These are phyloP conservation scores for Candida pseudoglaebosa DNA, from an alignment of 805 yeast species.

Conservation along the genomic window DNA sequence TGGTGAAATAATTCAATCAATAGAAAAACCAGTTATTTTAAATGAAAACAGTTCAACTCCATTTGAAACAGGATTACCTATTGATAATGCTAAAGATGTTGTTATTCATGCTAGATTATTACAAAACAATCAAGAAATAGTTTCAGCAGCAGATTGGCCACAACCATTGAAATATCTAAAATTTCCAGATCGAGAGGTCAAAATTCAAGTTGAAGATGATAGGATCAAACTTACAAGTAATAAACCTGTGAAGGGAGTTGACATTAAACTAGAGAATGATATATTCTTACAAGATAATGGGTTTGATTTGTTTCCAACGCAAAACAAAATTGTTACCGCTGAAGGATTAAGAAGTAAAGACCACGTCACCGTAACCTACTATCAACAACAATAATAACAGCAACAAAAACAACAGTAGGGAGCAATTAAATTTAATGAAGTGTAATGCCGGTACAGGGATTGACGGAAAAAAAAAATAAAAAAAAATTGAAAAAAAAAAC, in stretches of 20 bases:
- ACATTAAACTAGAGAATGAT: constrained; percentile 23
- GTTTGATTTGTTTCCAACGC: constrained; percentile 44
- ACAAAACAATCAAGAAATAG: constrained; percentile 17
- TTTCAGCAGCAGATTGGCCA: constrained; percentile 46
- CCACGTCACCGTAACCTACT: constrained; percentile 15
- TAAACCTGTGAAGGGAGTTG: constrained; percentile 44
- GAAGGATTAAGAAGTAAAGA: constrained; percentile 14
- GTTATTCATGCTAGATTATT: constrained; percentile 15
- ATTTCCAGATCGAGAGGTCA: constrained; percentile 24
- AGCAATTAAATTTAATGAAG: no score
- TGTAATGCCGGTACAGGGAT: no score
- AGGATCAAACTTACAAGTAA: constrained; percentile 21
- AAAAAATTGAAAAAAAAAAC: no score
- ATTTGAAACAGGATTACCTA: constrained; percentile 14
- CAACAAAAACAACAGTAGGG: no score
- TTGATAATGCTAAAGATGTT: constrained; percentile 12
- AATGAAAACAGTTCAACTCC: constrained; percentile 30
- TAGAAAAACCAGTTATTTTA: constrained; percentile 12
- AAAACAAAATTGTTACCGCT: constrained; percentile 12
- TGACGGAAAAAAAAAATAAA: no score
- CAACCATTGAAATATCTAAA: constrained; percentile 42
- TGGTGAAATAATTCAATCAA: constrained; percentile 23
- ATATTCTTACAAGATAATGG: constrained; percentile 41
- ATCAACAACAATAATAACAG: constrained; percentile 8
- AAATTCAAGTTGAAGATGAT: constrained; percentile 20